Evolutionary conservation across 371 early-diverging fungal genomes (phyloP).

Genomic region (Rhizopus sp.): DNA sequence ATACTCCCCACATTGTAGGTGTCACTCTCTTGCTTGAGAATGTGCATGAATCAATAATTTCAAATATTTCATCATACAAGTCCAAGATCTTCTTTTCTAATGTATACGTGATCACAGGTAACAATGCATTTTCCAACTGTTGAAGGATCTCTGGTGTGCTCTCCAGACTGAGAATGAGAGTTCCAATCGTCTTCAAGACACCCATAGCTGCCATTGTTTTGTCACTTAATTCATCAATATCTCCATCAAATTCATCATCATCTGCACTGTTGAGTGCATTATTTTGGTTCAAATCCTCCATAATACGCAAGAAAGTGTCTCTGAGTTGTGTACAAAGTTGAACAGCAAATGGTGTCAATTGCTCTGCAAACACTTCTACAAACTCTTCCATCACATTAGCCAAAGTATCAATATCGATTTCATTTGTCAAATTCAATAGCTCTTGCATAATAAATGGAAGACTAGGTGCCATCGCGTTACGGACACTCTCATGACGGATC

Average conservation of each 20-base stretch:
- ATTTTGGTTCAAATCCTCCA: conserved; percentile 58
- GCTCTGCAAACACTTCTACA: conserved; percentile 85
- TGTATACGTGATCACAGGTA: conserved; percentile 74
- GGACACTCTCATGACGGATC: conserved; percentile 73
- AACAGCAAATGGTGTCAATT: conserved; percentile 87
- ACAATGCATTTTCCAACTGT: conserved; percentile 71
- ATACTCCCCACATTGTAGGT: conserved; percentile 82
- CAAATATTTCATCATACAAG: conserved; percentile 85
- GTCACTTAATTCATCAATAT: conserved; percentile 67
- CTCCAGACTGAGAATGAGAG: conserved; percentile 75
- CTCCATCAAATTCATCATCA: conserved; percentile 37
- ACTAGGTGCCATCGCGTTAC: conserved; percentile 72
- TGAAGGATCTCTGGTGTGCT: conserved; percentile 62
- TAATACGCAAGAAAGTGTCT: conserved; percentile 82
- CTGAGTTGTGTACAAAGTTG: conserved; percentile 83
- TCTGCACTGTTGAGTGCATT: conserved; percentile 40
- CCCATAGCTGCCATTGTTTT: conserved; percentile 91
- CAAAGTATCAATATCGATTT: conserved; percentile 88
- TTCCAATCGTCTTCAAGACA: conserved; percentile 87
- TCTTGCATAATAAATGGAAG: conserved; percentile 84
- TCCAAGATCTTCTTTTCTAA: conserved; percentile 74
- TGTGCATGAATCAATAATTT: conserved; percentile 84
- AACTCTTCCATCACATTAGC: conserved; percentile 86
- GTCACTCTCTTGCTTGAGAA: conserved; percentile 81
- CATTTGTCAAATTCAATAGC: conserved; percentile 80